phyloP scores from a whole-genome alignment of 2,329 filamentous ascomycete species.

The Alternaria solani region DNA sequence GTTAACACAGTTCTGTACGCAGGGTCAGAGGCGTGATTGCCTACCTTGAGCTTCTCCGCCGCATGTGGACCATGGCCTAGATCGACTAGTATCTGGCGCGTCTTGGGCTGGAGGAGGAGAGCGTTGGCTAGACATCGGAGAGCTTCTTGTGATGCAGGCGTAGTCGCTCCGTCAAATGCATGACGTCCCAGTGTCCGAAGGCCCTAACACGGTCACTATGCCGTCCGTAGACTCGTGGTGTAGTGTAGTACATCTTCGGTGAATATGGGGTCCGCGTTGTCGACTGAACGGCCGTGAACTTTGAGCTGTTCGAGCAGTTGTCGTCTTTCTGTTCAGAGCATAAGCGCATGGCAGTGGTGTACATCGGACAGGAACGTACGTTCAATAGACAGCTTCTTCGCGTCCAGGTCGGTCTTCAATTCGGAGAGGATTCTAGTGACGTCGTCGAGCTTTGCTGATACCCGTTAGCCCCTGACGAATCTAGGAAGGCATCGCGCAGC shows the following conservation, averaged over 20 bases:
- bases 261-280: constrained; percentile 82
- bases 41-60: constrained; percentile 71
- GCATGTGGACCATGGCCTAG: constrained; percentile 72
- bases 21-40: neutral
- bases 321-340: constrained; percentile 64
- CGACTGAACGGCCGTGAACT: constrained; percentile 75
- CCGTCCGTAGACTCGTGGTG: neutral
- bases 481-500: neutral
- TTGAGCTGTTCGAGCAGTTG: constrained; percentile 71
- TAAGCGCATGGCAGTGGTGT: constrained; percentile 15
- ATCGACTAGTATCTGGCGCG: constrained; percentile 77
- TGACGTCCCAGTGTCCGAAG: constrained; percentile 75
- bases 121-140: constrained; percentile 87
- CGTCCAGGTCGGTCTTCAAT: constrained; percentile 68
- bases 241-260: constrained; percentile 68
- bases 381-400: constrained; percentile 65
- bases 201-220: constrained; percentile 62
- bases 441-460: constrained; percentile 70
- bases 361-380: constrained; percentile 57
- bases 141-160: constrained; percentile 71
- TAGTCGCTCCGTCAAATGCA: constrained; percentile 73
- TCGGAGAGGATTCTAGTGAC: constrained; percentile 70
- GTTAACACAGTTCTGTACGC: constrained; percentile 7
- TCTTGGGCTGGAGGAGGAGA: constrained; percentile 72
- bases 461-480: constrained; percentile 17